Evolutionary conservation across 78 protist species (phyloP), one percentile per base, ranked within the genome.

Genomic region (Chrysochromulina parva): DNA sequence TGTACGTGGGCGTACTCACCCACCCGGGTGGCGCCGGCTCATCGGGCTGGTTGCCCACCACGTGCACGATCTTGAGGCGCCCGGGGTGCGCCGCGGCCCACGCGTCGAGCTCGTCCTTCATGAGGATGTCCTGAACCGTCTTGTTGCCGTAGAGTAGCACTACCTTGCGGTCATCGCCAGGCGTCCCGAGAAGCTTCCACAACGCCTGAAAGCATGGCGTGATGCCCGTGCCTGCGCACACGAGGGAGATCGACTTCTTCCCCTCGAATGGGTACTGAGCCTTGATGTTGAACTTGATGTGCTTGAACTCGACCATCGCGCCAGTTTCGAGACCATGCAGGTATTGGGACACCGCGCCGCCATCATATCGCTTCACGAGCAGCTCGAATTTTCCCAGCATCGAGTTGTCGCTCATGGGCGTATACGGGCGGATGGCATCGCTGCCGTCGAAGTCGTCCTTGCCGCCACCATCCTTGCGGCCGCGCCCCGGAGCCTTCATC

Each of bases 181-280:
- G 50, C 50, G 86, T 50, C 28, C 62, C 28, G 17, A 54, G 19
- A 17, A 55, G 69, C 24, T 58, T 55, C 54, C 16, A 22, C 60
- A 81, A 0, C 10, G 66, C 88, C 57, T 60, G 89, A 55, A 28
- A 65, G 58, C 59, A 60, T 10, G 89, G 89, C 48, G 89, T 47
- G 74, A 85, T 85, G 76, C 89, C 89, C 52, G 67, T 65, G 5
- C 89, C 89, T 76, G 67, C 89, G 24, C 58, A 52, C n/a, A 85
- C 17, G 55, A 85, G 9, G 14, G 89, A 60, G n/a, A 85, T 11
- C 3, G 71, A 60, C n/a, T 38, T 26, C 53, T 26, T 48, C 16
- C 89, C 89, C 38, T 24, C 67, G 74, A 85, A 85, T 7, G 89
- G 89, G 74, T 85, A 57, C 67, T 59, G 57, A 1, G 67, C 62